A percentile compares a stretch with the other conserved stretches of the same genome.
phyloP scores from a whole-genome alignment of 305 asterid genomes.

The Fraxinus sp. region DNA sequence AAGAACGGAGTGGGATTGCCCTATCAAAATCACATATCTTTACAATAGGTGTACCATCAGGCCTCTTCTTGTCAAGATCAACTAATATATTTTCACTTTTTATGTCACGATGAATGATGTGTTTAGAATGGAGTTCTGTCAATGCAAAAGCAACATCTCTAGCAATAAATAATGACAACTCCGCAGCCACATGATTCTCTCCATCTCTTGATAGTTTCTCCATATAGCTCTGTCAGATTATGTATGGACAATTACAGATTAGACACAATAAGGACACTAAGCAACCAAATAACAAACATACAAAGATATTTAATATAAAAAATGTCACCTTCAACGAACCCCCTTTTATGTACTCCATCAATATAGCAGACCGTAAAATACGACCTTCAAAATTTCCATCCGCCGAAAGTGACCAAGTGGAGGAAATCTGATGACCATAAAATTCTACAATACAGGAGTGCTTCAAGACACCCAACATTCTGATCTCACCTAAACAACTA shows the following conservation, averaged over 20 bases:
- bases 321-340: slow-evolving; percentile 73
- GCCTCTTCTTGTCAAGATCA: slow-evolving; percentile 61
- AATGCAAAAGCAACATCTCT: slow-evolving; percentile 65
- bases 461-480: slow-evolving; percentile 70
- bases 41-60: slow-evolving; percentile 71
- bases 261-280: slow-evolving; percentile 7
- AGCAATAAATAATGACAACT: slow-evolving; percentile 49
- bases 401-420: slow-evolving; percentile 59
- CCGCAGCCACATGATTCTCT: slow-evolving; percentile 51
- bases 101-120: slow-evolving; percentile 86
- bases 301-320: slow-evolving; percentile 14
- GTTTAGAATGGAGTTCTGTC: slow-evolving; percentile 57
- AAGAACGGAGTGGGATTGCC: slow-evolving; percentile 77
- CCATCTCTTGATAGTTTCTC: slow-evolving; percentile 60
- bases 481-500: slow-evolving; percentile 76
- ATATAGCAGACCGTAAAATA: slow-evolving; percentile 58
- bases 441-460: slow-evolving; percentile 74
- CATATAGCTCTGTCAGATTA: slow-evolving; percentile 57
- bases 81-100: slow-evolving; percentile 78
- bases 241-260: neutral
- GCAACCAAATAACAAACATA: slow-evolving; percentile 4
- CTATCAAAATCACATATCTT: slow-evolving; percentile 87
- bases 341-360: slow-evolving; percentile 85
- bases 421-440: slow-evolving; percentile 87
- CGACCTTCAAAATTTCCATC: slow-evolving; percentile 55